Percentiles rank a stretch among this genome's conserved stretches.
phyloP scores from a whole-genome alignment of 495 filamentous ascomycete genomes.

The Penicillium nucicola region DNA sequence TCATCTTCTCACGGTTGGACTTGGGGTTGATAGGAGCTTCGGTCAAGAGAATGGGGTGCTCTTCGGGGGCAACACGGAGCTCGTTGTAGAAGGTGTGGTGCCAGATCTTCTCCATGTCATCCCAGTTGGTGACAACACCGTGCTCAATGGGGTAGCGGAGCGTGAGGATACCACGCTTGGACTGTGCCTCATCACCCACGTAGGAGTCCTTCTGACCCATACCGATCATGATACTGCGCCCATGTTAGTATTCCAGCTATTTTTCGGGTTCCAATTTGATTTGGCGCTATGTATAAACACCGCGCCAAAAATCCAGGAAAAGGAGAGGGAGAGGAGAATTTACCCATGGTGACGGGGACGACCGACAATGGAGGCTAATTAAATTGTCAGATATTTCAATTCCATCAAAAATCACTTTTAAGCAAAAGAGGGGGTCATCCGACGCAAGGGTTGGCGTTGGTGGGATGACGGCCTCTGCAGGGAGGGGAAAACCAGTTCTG shows the following conservation, averaged over 20 bases:
- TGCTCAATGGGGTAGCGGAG: constrained; percentile 99
- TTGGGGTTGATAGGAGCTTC: constrained; percentile 99
- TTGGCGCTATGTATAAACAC: not conserved
- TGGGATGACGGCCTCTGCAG: constrained; percentile 10
- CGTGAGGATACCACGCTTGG: constrained; percentile 99
- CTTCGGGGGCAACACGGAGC: constrained; percentile 98
- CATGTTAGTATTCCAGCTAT: constrained; percentile 22
- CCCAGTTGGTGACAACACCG: constrained; percentile 99
- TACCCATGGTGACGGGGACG: constrained; percentile 99
- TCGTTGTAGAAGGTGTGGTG: constrained; percentile 99
- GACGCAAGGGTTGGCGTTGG: constrained; percentile 29
- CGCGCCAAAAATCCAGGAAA: constrained; percentile 12
- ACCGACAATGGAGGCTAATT: constrained; percentile 93
- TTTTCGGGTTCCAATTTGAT: not conserved
- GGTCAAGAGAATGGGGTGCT: constrained; percentile 98
- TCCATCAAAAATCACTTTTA: not conserved
- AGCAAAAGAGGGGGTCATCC: constrained; percentile 3
- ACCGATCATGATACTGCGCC: constrained; percentile 97
- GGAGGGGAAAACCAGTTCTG: constrained; percentile 13
- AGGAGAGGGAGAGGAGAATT: constrained; percentile 35
- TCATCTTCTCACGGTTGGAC: constrained; percentile 99
- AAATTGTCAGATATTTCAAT: constrained; percentile 2
- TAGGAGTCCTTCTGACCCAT: constrained; percentile 99
- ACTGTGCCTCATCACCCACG: constrained; percentile 99
- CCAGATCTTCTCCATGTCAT: constrained; percentile 99